A percentile compares a stretch with the other conserved stretches of the same genome.
phyloP scores from a whole-genome alignment of 139 green algal genomes.

The Coccomyxa sp. region DNA sequence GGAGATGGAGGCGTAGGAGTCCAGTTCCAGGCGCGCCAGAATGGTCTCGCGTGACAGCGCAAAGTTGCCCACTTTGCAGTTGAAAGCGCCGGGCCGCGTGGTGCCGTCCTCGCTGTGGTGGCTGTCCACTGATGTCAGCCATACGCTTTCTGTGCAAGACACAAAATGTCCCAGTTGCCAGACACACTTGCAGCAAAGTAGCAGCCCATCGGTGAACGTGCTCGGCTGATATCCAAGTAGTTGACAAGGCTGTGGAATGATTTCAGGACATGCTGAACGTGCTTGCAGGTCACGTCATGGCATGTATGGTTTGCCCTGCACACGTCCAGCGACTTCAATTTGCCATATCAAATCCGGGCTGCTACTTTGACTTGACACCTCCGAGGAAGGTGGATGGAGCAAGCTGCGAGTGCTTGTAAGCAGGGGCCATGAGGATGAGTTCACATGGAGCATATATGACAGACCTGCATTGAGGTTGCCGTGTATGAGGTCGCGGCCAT shows the following conservation, averaged over 20 bases:
- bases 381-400: no score
- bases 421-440: not conserved
- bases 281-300: not conserved
- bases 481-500: slow-evolving; percentile 36
- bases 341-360: no score
- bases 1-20: not conserved
- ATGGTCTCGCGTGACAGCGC: not conserved
- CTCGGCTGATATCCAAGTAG: no score
- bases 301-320: not conserved
- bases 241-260: not conserved
- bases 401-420: not conserved
- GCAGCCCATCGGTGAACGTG: no score
- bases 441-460: not conserved
- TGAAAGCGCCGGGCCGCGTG: not conserved
- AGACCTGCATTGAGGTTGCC: slow-evolving; percentile 30
- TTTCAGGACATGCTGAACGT: not conserved
- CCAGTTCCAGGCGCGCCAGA: not conserved
- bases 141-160: not conserved
- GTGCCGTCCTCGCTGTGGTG: not conserved
- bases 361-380: no score
- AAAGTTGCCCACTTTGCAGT: not conserved
- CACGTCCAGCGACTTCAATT: no score
- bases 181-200: no score
- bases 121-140: not conserved
- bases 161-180: not conserved